Base-by-base conservation (phyloP, 306 rosid species). In the Abrus pulchellus region DNA sequence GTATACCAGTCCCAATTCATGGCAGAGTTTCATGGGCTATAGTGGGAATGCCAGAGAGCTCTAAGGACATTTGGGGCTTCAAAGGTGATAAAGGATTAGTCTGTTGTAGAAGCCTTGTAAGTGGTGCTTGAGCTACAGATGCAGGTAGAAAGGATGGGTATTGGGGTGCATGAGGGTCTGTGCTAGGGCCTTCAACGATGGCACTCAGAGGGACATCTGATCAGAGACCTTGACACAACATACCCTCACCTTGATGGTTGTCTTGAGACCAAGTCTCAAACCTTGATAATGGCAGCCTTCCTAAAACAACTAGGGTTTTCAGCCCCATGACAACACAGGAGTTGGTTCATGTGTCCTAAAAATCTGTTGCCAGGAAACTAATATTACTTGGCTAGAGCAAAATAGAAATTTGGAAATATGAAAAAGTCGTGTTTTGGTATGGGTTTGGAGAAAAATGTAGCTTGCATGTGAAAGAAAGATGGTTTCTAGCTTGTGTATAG, bases 361-460 rank as follows among this genome's bases (percentile, higher is more conserved):
- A 61, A 41, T 11, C 45, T 36, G 2, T 57, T 57, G 3, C 10
- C 47, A 34, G 67, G 27, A 61, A 33, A 61, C 6, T 61, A 33
- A 34, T 61, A 56, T 27, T 53, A 56, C 62, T 56, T 20, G 62
- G 62, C 36, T 56, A 56, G 62, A 56, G 34, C 11, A 56, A 56
- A 56, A 56, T 8, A 56, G 4, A 56, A 27, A 27, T 56, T 3
- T 28, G 5, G 12, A 56, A 28, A 28, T 56, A 8, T 56, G 8
- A 56, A 20, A 20, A 56, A 28, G 13, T 56, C 8, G 11, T 27
- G 34, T 7, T 56, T 60, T 56, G 34, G 13, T 56, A 2, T 9
- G 33, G 28, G 44, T 33, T 60, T 61, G 14, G 67, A 12, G 44
- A 11, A 61, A 61, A 14, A 32, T 33, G 32, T 61, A 33, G 67